Evolutionary conservation across 2,329 filamentous ascomycete species (phyloP).

Genomic region (Leptosphaerulina australis): DNA sequence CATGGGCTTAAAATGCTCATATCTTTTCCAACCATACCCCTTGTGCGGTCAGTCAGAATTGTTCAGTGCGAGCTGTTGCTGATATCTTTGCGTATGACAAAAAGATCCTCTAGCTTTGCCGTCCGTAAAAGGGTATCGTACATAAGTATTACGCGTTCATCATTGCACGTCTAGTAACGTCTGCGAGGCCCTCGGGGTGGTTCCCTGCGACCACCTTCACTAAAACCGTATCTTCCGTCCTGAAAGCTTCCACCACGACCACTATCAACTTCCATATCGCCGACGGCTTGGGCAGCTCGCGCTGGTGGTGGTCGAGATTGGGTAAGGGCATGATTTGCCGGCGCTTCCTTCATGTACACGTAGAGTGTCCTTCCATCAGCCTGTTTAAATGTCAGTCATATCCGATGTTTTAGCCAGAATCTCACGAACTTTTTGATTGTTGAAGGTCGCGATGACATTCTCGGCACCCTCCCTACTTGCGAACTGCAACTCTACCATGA

Average conservation of each 20-base stretch:
- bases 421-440: constrained; percentile 72
- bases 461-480: constrained; percentile 74
- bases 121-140: constrained; percentile 36
- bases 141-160: constrained; percentile 21
- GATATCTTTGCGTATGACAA: neutral
- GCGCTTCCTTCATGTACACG: constrained; percentile 69
- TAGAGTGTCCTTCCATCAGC: constrained; percentile 76
- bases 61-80: neutral
- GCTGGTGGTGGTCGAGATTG: constrained; percentile 36
- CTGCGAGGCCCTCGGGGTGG: constrained; percentile 44
- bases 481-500: constrained; percentile 80
- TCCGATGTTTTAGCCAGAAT: neutral
- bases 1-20: neutral
- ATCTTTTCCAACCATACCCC: constrained; percentile 1
- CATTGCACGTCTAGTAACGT: constrained; percentile 33
- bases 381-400: constrained; percentile 53
- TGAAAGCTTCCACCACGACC: constrained; percentile 47
- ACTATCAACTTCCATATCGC: constrained; percentile 53
- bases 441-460: constrained; percentile 74
- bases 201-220: constrained; percentile 33
- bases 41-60: neutral
- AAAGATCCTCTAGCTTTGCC: neutral
- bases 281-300: constrained; percentile 33
- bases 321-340: constrained; percentile 34
- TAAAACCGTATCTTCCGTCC: constrained; percentile 54